Base-by-base conservation (phyloP, 2,329 filamentous ascomycete genomes). In the Aspergillus fumigatiaffinis region DNA sequence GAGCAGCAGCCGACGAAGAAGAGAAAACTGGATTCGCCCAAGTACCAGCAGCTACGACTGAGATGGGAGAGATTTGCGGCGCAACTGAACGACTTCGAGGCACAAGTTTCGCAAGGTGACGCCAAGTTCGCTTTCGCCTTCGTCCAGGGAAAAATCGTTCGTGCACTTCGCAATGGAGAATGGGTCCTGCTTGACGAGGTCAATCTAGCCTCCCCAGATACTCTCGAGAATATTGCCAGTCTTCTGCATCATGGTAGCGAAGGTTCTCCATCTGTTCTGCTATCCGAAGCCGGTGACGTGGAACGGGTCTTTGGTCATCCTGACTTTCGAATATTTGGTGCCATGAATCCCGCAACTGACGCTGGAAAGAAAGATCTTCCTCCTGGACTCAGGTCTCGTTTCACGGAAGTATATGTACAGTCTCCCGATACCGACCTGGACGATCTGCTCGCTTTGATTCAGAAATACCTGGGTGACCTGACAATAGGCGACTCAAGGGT, bases 271-370 rank as follows among this genome's bases (percentile, higher is more conserved):
- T 97, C 91, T 0, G 87, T 99, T 49, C 78, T 99, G 4, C 82
- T 99, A 7, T 92, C 92, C 0, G 94, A 99, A 76, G 94, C 92
- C 42, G 94, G 94, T 41, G 92, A 94, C 65, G 91, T 96, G 47
- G 91, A 97, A 73, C 86, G 92, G 62, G 87, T 99, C 38, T 83
- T 87, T 59, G 94, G 92, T 0, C 93, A 99, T 73, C 88, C 91
- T 0, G 87, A 96, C 62, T 99, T 99, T 73, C 87, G 94, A 42
- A 90, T 99, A 14, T 99, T 99, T 70, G 95, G 91, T 52, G 94
- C 95, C 28, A 99, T 99, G 94, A 99, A 99, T 69, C 94, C 94
- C 29, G 94, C 94, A 4, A 99, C 94, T 3, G 94, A 99, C 77
- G 87, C 97, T 55, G 94, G 95, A 59, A 99, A 99, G 76, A 88